Percentiles rank a stretch among this genome's conserved stretches.
phyloP scores from a whole-genome alignment of 202 grass and related monocot species.

The Brachypodium distachyon region DNA sequence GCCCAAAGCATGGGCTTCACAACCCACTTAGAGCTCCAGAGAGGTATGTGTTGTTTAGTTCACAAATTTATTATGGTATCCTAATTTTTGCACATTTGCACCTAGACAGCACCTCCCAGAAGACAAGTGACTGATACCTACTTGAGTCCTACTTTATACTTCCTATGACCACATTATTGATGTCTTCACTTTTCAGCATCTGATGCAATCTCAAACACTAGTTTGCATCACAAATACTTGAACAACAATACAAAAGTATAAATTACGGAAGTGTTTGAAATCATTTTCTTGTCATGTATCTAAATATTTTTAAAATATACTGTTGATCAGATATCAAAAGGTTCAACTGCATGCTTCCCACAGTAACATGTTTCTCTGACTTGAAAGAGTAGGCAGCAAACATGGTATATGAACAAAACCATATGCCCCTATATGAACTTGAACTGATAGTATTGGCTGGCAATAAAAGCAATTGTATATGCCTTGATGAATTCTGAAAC shows the following conservation, averaged over 20 bases:
- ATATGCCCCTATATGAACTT: not conserved
- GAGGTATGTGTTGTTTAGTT: slow-evolving; percentile 39
- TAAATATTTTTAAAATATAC: slow-evolving; percentile 22
- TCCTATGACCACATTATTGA: not conserved
- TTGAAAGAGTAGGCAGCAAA: not conserved
- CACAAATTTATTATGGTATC: not conserved
- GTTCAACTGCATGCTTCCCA: not conserved
- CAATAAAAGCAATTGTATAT: not conserved
- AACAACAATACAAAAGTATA: not conserved
- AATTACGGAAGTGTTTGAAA: not conserved
- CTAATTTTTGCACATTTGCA: not conserved
- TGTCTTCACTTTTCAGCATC: not conserved
- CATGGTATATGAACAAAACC: not conserved
- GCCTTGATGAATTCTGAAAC: not conserved
- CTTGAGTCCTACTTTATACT: not conserved
- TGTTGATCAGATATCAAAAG: not conserved
- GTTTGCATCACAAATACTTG: not conserved
- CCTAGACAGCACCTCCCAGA: not conserved
- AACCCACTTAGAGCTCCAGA: slow-evolving; percentile 84
- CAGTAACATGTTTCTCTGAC: not conserved
- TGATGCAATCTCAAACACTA: not conserved
- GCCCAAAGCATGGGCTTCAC: slow-evolving; percentile 95
- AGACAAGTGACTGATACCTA: not conserved
- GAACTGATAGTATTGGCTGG: not conserved
- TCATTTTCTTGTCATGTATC: not conserved